These are phyloP conservation scores for Talaromyces verruculosus DNA, from an alignment of 2,329 filamentous ascomycete species.

Conservation along the genomic window DNA sequence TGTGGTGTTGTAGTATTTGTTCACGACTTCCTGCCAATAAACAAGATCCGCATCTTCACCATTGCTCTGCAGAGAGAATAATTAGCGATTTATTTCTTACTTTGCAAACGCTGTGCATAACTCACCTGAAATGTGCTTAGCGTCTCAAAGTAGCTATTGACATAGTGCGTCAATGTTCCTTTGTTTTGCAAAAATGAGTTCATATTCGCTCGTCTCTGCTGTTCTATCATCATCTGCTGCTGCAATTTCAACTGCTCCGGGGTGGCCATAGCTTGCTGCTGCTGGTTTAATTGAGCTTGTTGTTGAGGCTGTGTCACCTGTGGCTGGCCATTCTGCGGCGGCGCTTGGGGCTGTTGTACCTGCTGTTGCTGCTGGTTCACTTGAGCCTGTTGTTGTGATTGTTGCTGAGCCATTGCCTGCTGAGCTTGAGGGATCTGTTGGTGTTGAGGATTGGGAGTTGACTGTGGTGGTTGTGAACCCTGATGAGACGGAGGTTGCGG, in stretches of 20 bases:
- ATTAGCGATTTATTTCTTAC: background rate
- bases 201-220: conserved; percentile 37
- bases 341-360: conserved; percentile 23
- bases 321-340: conserved; percentile 19
- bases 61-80: conserved; percentile 44
- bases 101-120: background rate
- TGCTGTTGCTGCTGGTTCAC: conserved; percentile 36
- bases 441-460: conserved; percentile 42
- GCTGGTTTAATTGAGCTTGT: conserved; percentile 27
- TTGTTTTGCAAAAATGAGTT: conserved; percentile 25
- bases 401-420: conserved; percentile 30
- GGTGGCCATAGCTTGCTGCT: conserved; percentile 40
- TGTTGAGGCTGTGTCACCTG: conserved; percentile 12
- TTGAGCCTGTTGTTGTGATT: conserved; percentile 25
- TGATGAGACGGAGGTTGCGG: conserved; percentile 36
- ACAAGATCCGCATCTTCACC: conserved; percentile 66
- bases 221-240: conserved; percentile 41
- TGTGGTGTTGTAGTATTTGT: conserved; percentile 65
- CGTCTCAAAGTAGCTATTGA: conserved; percentile 58
- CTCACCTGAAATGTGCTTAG: conserved; percentile 55
- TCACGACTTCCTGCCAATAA: conserved; percentile 79
- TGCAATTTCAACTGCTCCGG: conserved; percentile 45
- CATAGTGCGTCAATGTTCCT: conserved; percentile 51
- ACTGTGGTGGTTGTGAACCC: conserved; percentile 39
- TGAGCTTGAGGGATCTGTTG: conserved; percentile 38